Base-by-base conservation (phyloP, 352 stramenopile species). In the Globisporangium recalcitrans region DNA sequence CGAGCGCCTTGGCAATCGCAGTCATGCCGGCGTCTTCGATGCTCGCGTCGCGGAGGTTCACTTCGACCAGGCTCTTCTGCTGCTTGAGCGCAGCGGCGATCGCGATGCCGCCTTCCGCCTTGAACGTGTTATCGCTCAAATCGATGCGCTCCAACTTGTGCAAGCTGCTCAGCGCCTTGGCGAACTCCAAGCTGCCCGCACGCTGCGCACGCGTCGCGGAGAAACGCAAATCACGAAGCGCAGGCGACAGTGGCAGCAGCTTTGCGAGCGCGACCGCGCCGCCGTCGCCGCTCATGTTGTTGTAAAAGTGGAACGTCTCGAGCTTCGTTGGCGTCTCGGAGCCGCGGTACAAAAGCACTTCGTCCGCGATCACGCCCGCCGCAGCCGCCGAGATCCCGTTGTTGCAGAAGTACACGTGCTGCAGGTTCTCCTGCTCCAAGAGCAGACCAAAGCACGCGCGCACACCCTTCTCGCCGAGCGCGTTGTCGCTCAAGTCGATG, bases 221-320 rank as follows among this genome's bases (percentile, higher is more conserved):
- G 72, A 98, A 98, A 24, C 94, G 77, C 68, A 98, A 64, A 68
- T 98, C 93, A 38, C 77, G 78, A 14, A 98, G 74, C 31, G 68
- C 63, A 1, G 89, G 88, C 7, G 82, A 97, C n/a, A 89, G 69
- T 46, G 86, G 80, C 53, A 98, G 68, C 61, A 98, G 77, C 64
- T 85, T 79, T 27, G 85, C 87, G 29, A 97, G 72, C 44, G 91
- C 92, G 34, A 85, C 84, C 36, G 90, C 93, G 19, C 94, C 95
- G n/a, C 83, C 89, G 57, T 97, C 87, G 27, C 93, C 96, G 67
- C 90, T 98, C 95, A 98, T 98, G 72, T 98, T 98, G 74, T 98
- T 98, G 82, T 97, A 98, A 59, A 98, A 98, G 73, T 98, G 93
- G 68, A 98, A 91, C 29, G 75, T 95, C 61, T 93, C 74, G 62